phyloP scores from a whole-genome alignment of 139 green algal genomes.

The Parachlorella kessleri region DNA sequence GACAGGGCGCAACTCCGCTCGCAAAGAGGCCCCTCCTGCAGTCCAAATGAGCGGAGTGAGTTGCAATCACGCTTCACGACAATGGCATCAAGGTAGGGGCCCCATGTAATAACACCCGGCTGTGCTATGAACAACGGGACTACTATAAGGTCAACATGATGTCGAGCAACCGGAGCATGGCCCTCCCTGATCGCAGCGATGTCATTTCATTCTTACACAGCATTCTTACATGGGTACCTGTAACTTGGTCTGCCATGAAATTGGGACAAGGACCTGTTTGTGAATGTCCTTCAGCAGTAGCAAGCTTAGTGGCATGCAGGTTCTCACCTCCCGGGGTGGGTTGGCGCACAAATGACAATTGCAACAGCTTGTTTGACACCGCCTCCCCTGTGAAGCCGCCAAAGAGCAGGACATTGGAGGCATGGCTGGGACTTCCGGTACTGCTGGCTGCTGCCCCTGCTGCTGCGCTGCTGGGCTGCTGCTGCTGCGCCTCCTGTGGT shows the following conservation, averaged over 20 bases:
- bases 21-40: conserved; percentile 19
- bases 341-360: conserved; percentile 32
- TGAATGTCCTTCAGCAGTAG: too few relatives aligned
- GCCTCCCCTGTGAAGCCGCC: conserved; percentile 57
- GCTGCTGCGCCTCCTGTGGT: not conserved
- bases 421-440: not conserved
- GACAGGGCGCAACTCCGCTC: conserved; percentile 29
- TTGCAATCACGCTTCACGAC: too few relatives aligned
- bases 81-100: not conserved
- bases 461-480: not conserved
- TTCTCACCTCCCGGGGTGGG: conserved; percentile 21
- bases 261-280: too few relatives aligned
- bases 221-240: too few relatives aligned
- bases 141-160: too few relatives aligned
- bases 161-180: too few relatives aligned
- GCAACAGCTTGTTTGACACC: conserved; percentile 55
- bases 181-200: too few relatives aligned
- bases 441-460: not conserved
- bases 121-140: too few relatives aligned
- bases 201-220: too few relatives aligned
- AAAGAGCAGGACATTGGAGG: conserved; percentile 47
- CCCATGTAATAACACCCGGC: not conserved
- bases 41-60: too few relatives aligned
- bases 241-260: too few relatives aligned
- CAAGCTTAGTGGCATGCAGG: not conserved